Evolutionary conservation across 2,329 filamentous ascomycete species (phyloP), one percentile per base, ranked within the genome.

Genomic region (Calycina marina): DNA sequence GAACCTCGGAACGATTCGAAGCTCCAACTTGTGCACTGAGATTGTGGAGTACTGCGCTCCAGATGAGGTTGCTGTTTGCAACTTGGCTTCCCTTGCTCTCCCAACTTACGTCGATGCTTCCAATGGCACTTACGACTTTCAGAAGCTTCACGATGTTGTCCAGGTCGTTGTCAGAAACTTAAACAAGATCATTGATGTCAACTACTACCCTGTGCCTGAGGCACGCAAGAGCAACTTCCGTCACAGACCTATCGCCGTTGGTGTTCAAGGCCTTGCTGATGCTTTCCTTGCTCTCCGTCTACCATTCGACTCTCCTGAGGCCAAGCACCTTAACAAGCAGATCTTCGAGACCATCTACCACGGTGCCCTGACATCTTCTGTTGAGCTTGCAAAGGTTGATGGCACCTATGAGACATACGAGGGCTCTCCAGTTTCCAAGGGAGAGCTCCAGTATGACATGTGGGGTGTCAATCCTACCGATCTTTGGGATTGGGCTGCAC

Each of bases 321-420:
- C 90, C 41, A 82, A 78, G 47, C 72, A 90, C 57, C 72, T 98
- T 52, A 98, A 98, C 69, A 86, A 80, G 53, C 85, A 98, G 59
- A 96, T 98, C 58, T 98, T 98, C 45, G 90, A 98, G 69, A 98
- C 90, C 42, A 94, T 98, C 59, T 98, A 98, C 64, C 90, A 98
- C 57, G 90, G 78, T 55, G 83, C 85, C 36, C 65, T 96, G 41
- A 93, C 86, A 34, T 79, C 84, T 14, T 98, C 90, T 1, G 75
- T 80, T 52, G 76, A 93, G 36, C 63, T 96, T 43, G 84, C 90
- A 40, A 79, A 84, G 65, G 65, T 79, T 45, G 61, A 86, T 36
- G 90, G 90, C 4, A 59, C 85, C 4, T 98, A 98, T 60, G 69
- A 77, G 46, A 85, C 85, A 3, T 98, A 94, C 55, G 72, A 88